Base-by-base conservation (phyloP, 2,329 filamentous ascomycete genomes). In the Botrytis tulipae region DNA sequence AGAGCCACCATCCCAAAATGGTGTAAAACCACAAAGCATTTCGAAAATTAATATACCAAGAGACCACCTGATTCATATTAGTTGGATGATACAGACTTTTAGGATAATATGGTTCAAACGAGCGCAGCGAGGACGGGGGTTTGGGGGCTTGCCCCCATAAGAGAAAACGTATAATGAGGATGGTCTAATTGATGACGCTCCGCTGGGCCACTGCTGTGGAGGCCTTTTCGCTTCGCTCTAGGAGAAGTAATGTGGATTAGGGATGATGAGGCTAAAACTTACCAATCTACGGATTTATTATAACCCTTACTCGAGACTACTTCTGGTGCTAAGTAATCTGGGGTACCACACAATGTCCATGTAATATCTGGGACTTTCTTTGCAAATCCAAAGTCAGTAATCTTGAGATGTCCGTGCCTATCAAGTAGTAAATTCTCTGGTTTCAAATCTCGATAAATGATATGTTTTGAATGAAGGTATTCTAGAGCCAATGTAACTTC, bases 241-340 rank as follows among this genome's bases (percentile, higher is more conserved):
- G 20, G 12, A 9, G 59, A 40, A 29, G 32, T 29, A 40, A 44
- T 42, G 73, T 29, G 46, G 22, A n/a, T 6, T 29, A 37, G 22
- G 51, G 73, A 74, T 73, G 63, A 84, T 93, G 85, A 85, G 85
- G 22, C 18, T 4, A 3, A 22, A 46, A 44, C 71, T 48, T 46
- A 72, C 96, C 96, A 99, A 82, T 99, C 96, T 29, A 99, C 96
- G 59, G 95, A 98, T 83, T 98, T 99, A 86, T 99, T 99, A 86
- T 99, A 99, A 71, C 96, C 96, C 84, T 98, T 98, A 83, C 95
- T 98, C 74, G 94, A 95, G n/a, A 99, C 96, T 22, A 99, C 96
- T 84, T 99, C 96, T 0, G 96, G 96, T 0, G 96, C 96, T 51
- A 99, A 89, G 82, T 99, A 99, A 83, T 99, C 96, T 10, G 96